Conservation (phyloP, 1,139 yeast species). For the Keqinozyma sinolaborantium region DNA sequence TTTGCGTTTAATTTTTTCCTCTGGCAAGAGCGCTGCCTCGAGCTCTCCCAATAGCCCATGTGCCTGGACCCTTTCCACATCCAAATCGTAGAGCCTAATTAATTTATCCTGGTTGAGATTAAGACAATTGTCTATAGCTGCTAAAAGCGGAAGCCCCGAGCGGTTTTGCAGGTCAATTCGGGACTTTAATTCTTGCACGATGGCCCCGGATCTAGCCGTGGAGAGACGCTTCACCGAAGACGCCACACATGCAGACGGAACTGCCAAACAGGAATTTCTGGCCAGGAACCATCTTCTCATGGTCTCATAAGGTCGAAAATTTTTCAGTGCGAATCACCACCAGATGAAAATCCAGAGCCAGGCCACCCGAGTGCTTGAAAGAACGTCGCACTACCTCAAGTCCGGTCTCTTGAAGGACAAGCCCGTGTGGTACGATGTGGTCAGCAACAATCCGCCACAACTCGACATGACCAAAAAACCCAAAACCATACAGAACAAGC, state of each 20-base stretch:
- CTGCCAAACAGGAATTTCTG: too few relatives aligned
- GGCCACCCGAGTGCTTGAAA: conserved; percentile 70
- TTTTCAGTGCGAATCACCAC: background rate
- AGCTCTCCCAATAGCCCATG: background rate
- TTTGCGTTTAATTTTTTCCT: too few relatives aligned
- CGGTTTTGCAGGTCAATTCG: background rate
- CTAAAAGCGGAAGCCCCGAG: background rate
- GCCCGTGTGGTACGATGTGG: conserved; percentile 87
- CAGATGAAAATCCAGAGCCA: conserved; percentile 64
- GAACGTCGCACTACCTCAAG: conserved; percentile 68
- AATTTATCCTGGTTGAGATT: too few relatives aligned
- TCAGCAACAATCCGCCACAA: conserved; percentile 76
- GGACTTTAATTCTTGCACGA: background rate
- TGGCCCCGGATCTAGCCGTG: too few relatives aligned
- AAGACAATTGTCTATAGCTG: background rate
- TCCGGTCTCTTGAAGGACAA: conserved; percentile 63
- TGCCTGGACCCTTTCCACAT: background rate
- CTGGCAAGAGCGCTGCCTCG: background rate
- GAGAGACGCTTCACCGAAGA: too few relatives aligned
- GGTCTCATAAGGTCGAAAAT: background rate
- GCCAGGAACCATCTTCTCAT: background rate
- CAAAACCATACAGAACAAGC: conserved; percentile 23
- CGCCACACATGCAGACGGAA: too few relatives aligned
- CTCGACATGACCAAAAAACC: conserved; percentile 53
- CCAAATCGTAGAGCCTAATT: background rate